Conservation (phyloP, 768 basidiomycete genomes). For the Boletus patriciae region DNA sequence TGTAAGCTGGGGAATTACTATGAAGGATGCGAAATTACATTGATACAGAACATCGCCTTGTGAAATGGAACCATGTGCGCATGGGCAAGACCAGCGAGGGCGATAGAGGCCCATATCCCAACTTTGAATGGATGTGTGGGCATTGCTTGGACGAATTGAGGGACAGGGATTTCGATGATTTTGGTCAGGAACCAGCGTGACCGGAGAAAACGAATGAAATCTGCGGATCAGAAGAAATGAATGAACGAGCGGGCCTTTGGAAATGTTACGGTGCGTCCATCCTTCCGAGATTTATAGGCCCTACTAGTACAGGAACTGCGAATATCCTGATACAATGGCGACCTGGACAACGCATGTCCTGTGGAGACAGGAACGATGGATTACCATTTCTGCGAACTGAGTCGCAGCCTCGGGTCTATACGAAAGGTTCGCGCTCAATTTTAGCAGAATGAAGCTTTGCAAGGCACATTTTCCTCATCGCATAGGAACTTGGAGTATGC, state of each 20-base stretch:
- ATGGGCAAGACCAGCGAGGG: constrained; percentile 10
- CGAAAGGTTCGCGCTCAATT: too few species aligned
- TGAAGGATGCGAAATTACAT: constrained; percentile 8
- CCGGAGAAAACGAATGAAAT: not conserved
- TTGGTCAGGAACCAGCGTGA: constrained; percentile 15
- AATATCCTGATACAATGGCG: not conserved
- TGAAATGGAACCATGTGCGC: constrained; percentile 1
- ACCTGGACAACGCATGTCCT: not conserved
- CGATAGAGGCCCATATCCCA: constrained; percentile 7
- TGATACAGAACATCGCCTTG: not conserved
- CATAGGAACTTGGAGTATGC: too few species aligned
- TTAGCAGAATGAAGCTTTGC: too few species aligned
- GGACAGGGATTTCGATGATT: not conserved
- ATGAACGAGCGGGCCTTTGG: not conserved
- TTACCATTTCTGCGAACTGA: not conserved
- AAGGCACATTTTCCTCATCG: too few species aligned
- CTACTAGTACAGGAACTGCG: not conserved
- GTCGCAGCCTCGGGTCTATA: not conserved
- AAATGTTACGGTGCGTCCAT: not conserved
- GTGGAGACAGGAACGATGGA: not conserved
- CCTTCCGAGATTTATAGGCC: constrained; percentile 6
- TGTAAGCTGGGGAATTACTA: not conserved
- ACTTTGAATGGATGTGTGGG: not conserved
- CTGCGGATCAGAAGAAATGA: not conserved
- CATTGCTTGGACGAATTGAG: constrained; percentile 3